Percentiles rank a stretch among this genome's conserved stretches.
Conservation (phyloP, 768 basidiomycete species). For the Hypholoma sublateritium region DNA sequence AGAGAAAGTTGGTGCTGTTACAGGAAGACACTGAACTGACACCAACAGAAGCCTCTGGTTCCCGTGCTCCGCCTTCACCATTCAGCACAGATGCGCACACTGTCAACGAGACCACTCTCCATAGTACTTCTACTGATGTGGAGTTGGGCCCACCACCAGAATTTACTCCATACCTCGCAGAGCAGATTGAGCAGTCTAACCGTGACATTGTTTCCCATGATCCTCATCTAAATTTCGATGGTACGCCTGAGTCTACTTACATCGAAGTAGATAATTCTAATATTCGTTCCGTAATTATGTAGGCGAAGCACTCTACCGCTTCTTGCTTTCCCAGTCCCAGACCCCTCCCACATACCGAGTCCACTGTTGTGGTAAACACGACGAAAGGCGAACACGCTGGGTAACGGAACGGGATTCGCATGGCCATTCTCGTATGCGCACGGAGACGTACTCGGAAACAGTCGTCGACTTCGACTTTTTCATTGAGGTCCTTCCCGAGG, state of each 20-base stretch:
- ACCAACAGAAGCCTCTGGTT: neutral
- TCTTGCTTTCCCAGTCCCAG: slow-evolving; percentile 58
- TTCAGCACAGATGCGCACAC: neutral
- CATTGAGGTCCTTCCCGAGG: slow-evolving; percentile 44
- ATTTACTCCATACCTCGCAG: slow-evolving; percentile 5
- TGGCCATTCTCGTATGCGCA: slow-evolving; percentile 32
- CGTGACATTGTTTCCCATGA: slow-evolving; percentile 57
- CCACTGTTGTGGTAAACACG: slow-evolving; percentile 54
- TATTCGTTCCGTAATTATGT: neutral
- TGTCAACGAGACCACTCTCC: neutral
- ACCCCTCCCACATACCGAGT: slow-evolving; percentile 47
- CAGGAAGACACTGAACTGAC: neutral
- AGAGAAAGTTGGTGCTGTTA: neutral
- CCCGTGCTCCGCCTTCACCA: neutral
- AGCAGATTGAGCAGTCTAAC: slow-evolving; percentile 5
- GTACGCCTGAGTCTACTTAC: slow-evolving; percentile 22
- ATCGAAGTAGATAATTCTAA: neutral
- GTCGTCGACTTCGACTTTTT: slow-evolving; percentile 71
- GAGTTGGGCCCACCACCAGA: slow-evolving; percentile 4
- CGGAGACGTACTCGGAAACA: slow-evolving; percentile 56
- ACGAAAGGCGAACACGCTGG: slow-evolving; percentile 49
- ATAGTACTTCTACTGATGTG: neutral
- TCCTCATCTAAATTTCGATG: slow-evolving; percentile 64
- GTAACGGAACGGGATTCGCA: slow-evolving; percentile 37
- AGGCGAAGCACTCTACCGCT: slow-evolving; percentile 69